Percentiles rank a stretch among this genome's conserved stretches.
These are phyloP conservation scores for Colletotrichum incanum DNA, from an alignment of 2,329 filamentous ascomycete species.

Conservation along the genomic window DNA sequence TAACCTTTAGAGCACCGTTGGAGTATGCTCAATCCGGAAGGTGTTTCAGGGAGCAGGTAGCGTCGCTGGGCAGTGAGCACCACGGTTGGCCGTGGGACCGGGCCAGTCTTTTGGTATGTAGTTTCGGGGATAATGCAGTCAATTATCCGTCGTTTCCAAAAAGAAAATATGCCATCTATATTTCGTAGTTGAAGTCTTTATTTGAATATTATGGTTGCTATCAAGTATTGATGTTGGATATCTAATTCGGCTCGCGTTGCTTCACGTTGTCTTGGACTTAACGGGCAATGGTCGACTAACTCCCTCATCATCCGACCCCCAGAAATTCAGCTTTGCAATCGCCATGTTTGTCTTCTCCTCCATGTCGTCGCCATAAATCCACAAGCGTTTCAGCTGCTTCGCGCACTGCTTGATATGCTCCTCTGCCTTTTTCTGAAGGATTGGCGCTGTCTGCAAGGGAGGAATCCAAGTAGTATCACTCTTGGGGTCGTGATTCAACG, in stretches of 20 bases:
- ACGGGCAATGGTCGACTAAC: not conserved
- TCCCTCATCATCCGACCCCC: conserved; percentile 1
- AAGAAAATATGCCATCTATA: no score
- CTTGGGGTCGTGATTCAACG: conserved; percentile 3
- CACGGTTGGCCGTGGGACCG: not conserved
- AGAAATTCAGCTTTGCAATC: conserved; percentile 24
- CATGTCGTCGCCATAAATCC: conserved; percentile 30
- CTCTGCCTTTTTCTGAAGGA: conserved; percentile 3
- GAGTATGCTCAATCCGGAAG: not conserved
- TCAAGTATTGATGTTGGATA: no score
- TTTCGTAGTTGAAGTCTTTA: not conserved
- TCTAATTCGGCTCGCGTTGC: not conserved
- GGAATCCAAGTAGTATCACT: not conserved
- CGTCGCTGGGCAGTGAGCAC: not conserved
- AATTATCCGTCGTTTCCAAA: no score
- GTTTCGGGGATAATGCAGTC: no score
- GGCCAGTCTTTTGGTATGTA: not conserved
- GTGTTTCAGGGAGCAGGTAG: not conserved
- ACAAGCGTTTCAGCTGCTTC: not conserved
- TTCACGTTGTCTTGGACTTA: not conserved
- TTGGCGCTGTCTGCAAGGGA: conserved; percentile 6
- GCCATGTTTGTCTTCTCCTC: conserved; percentile 19
- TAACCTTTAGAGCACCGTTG: not conserved
- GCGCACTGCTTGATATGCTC: not conserved
- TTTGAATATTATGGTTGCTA: not conserved